phyloP scores from a whole-genome alignment of 2,329 filamentous ascomycete species.

The Trichoderma guizhouense region DNA sequence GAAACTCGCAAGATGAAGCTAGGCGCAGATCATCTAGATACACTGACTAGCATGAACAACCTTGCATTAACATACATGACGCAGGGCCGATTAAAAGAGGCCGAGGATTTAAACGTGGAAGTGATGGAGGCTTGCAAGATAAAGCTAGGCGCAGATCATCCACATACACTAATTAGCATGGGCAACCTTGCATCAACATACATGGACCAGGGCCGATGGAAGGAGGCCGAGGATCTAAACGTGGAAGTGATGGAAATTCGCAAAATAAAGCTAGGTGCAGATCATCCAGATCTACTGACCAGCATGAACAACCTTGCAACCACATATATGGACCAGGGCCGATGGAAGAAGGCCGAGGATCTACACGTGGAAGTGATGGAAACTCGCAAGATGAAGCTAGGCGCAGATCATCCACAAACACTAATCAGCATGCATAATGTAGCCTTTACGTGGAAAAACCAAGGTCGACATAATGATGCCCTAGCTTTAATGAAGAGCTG shows the following conservation, averaged over 20 bases:
- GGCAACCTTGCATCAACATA: no score
- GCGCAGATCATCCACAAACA: background rate
- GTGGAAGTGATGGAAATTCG: no score
- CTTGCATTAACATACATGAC: background rate
- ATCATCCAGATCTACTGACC: no score
- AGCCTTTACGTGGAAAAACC: background rate
- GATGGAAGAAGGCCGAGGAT: background rate
- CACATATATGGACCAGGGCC: background rate
- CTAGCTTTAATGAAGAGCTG: background rate
- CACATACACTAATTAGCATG: no score
- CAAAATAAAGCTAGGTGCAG: no score
- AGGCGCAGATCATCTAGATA: no score
- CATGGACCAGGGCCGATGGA: no score
- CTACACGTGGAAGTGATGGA: background rate
- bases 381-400: background rate
- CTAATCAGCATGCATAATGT: background rate
- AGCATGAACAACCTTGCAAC: no score
- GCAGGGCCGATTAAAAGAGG: background rate
- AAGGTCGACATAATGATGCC: background rate
- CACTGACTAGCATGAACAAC: no score
- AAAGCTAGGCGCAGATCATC: background rate
- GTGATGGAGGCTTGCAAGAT: background rate
- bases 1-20: no score
- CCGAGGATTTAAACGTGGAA: background rate
- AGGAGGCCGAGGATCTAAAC: no score